These are phyloP conservation scores for Colletotrichum australisinense DNA, from an alignment of 2,329 filamentous ascomycete genomes.

Conservation along the genomic window DNA sequence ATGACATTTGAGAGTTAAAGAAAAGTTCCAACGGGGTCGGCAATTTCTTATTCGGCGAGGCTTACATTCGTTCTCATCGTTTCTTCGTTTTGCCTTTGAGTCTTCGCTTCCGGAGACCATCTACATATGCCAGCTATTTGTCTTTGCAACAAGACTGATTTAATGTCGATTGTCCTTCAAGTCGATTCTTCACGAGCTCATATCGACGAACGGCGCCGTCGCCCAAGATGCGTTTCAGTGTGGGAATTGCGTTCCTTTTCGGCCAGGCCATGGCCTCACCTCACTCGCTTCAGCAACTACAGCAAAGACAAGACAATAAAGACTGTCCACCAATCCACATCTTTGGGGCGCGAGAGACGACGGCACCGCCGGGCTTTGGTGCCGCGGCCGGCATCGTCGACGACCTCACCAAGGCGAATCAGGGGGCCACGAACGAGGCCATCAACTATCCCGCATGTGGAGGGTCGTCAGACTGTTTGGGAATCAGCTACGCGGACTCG, in stretches of 20 bases:
- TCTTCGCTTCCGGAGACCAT: neutral
- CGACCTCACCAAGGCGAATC: conserved; percentile 57
- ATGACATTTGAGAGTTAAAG: neutral
- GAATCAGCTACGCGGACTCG: conserved; percentile 70
- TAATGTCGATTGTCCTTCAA: neutral
- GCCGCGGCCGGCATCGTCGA: conserved; percentile 62
- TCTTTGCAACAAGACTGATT: neutral
- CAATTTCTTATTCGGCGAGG: neutral
- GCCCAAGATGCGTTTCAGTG: conserved; percentile 23
- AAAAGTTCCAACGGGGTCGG: neutral
- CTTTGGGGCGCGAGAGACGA: conserved; percentile 60
- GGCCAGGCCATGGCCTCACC: conserved; percentile 25
- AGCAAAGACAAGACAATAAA: conserved; percentile 7
- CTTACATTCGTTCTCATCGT: neutral
- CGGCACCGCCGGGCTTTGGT: conserved; percentile 63
- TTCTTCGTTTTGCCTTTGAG: neutral
- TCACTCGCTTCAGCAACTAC: neutral
- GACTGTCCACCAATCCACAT: conserved; percentile 55
- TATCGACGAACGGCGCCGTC: neutral
- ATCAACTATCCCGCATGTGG: conserved; percentile 73
- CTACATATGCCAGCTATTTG: conserved; percentile 4
- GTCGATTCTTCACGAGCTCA: neutral
- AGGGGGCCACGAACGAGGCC: conserved; percentile 64
- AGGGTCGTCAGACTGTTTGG: conserved; percentile 67
- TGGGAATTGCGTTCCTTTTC: conserved; percentile 12